Evolutionary conservation across 345 rosid species (phyloP), one percentile per base, ranked within the genome.

Genomic region (Lepidium sativum): DNA sequence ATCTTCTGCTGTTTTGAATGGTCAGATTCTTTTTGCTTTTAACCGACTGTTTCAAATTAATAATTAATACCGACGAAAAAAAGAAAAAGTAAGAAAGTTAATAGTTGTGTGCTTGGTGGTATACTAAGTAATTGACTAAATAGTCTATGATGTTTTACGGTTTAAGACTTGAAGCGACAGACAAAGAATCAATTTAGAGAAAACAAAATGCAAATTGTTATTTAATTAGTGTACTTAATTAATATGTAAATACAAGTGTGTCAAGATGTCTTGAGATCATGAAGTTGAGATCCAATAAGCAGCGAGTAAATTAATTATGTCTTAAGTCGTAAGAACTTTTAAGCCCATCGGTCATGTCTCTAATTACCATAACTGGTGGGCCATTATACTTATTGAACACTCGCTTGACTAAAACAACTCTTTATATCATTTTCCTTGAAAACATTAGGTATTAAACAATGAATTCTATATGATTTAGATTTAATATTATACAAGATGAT

Each of bases 311-410:
- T 17, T 52, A 64, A 58, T 45, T 38, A 62, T 63, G 42, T 48
- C 29, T 38, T 49, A 44, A 31, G 56, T 72, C 76, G 42, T 59
- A 66, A 60, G 63, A 72, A 72, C 77, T 72, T 71, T 72, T 60
- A 52, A 59, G 56, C 77, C 67, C 77, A 72, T 72, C 68, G 68
- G 67, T 72, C 63, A 53, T 72, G 72, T 66, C 77, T 43, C 77
- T 50, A 44, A 37, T 59, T 17, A 60, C 42, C 52, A 18, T 21
- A 65, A 50, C 68, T 37, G 50, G 71, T 66, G 68, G 77, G 77
- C 77, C 72, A 72, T 34, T 16, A 5, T 18, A 66, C 50, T 9
- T 31, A 55, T 39, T 21, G 58, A 71, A 44, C 43, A 54, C 69
- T 45, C 50, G 50, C 63, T 54, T 54, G 41, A 43, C 45, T 63